Conservation (phyloP, 192 early-diverging fungal genomes). For the Spizellomyces punctatus region DNA sequence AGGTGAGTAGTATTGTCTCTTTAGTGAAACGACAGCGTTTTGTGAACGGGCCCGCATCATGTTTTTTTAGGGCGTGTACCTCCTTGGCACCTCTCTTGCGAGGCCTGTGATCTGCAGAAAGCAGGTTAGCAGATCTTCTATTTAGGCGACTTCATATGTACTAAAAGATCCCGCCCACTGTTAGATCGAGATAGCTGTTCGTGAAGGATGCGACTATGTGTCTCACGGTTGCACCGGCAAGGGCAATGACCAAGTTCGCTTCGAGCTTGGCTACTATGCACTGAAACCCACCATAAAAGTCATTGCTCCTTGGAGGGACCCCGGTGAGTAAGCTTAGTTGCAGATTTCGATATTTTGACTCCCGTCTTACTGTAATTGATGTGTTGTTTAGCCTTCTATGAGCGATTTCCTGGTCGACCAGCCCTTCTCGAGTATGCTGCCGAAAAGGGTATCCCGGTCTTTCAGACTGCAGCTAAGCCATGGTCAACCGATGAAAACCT, state of each 20-base stretch:
- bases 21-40: not conserved
- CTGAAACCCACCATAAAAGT: constrained; percentile 92
- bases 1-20: constrained; percentile 41
- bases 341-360: not conserved
- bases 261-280: constrained; percentile 98
- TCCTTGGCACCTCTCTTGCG: constrained; percentile 96
- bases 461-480: constrained; percentile 94
- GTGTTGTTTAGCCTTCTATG: constrained; percentile 72
- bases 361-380: not conserved
- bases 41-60: not conserved
- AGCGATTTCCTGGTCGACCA: constrained; percentile 91
- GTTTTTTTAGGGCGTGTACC: constrained; percentile 71
- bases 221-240: constrained; percentile 99
- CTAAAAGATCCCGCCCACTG: constrained; percentile 37
- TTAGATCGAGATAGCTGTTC: constrained; percentile 85
- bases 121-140: constrained; percentile 20
- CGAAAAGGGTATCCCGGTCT: constrained; percentile 87
- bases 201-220: constrained; percentile 93
- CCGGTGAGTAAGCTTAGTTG: constrained; percentile 49
- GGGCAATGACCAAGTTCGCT: constrained; percentile 99
- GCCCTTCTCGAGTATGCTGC: constrained; percentile 91
- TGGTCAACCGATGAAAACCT: constrained; percentile 99
- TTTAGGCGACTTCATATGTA: constrained; percentile 7
- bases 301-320: constrained; percentile 96
- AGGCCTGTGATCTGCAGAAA: constrained; percentile 92